Conservation (phyloP, 2,329 filamentous ascomycete species). For the Pestalotiopsis sp. region DNA sequence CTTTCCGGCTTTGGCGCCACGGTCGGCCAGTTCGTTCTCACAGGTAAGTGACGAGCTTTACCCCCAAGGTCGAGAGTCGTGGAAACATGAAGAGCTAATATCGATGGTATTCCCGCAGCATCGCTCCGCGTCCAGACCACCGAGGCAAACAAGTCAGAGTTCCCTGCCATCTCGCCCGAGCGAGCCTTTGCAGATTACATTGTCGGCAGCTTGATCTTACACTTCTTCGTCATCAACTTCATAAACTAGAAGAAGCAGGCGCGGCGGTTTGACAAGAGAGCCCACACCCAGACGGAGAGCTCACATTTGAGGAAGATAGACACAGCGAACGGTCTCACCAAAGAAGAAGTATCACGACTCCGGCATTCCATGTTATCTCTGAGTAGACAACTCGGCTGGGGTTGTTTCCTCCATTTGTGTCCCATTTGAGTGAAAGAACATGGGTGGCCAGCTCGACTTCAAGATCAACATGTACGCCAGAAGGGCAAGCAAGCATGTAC, state of each 20-base stretch:
- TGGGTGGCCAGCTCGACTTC: not conserved
- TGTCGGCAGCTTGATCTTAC: constrained; percentile 90
- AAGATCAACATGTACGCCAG: not conserved
- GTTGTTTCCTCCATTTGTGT: not conserved
- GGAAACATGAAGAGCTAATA: constrained; percentile 13
- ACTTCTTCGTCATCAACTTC: constrained; percentile 99
- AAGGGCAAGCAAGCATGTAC: not conserved
- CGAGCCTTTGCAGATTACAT: constrained; percentile 95
- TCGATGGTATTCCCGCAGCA: too few relatives aligned
- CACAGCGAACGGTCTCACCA: not conserved
- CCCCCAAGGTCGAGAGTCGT: not conserved
- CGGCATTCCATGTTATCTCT: not conserved
- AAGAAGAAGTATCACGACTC: not conserved
- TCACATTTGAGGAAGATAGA: not conserved
- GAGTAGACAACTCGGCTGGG: not conserved
- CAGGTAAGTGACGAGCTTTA: constrained; percentile 57
- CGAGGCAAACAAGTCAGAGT: constrained; percentile 76
- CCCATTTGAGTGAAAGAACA: not conserved
- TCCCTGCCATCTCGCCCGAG: constrained; percentile 76
- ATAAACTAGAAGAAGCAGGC: constrained; percentile 75
- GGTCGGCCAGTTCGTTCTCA: constrained; percentile 96
- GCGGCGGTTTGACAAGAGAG: not conserved
- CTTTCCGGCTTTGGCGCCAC: constrained; percentile 92
- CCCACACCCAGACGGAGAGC: not conserved
- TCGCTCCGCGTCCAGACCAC: constrained; percentile 91